Base-by-base conservation (phyloP, 495 filamentous ascomycete genomes). In the Clohesyomyces aquaticus region DNA sequence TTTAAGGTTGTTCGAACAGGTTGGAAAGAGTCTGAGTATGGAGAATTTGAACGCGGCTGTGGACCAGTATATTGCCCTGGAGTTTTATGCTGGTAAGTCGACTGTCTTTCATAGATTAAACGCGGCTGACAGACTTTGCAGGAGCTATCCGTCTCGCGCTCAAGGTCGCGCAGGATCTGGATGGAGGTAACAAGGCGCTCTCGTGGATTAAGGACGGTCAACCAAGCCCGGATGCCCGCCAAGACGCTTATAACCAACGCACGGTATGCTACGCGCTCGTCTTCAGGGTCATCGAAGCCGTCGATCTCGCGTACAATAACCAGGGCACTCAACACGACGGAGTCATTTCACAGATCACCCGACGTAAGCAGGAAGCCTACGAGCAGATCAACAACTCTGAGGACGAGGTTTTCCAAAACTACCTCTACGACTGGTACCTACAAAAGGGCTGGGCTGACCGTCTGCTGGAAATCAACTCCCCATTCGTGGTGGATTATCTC, bases 361-460 rank as follows among this genome's bases (percentile, higher is more conserved):
- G 87, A 35, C 88, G 93, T 63, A 84, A 88, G 63, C 83, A 82
- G 55, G 94, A 99, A 75, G 93, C 94, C 0, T 95, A 96, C 75
- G 82, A 82, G 48, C 87, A 95, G 0, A 88, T 98, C 70, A 87
- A 94, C 70, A 84, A 81, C 48, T 96, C 93, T 0, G 80, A 83
- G 9, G 94, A 99, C 66, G 91, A 96, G 66, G 86, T 96, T 0
- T 99, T 98, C 77, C 85, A 98, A 73, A 93, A 90, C 26, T 88
- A 91, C 66, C 80, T 99, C 53, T 99, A 97, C 72, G 94, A 97
- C 61, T 99, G 95, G 95, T 97, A 98, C 74, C 82, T 96, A 43
- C 75, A 80, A 32, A 87, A 92, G 71, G 87, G 87, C 35, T 91
- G 89, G 84, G 87, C 79, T 25, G 91, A 98, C 55, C 87, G 90